Percentiles rank a stretch among this genome's conserved stretches.
These are phyloP conservation scores for Candida manassasensis DNA, from an alignment of 805 yeast genomes.

Conservation along the genomic window DNA sequence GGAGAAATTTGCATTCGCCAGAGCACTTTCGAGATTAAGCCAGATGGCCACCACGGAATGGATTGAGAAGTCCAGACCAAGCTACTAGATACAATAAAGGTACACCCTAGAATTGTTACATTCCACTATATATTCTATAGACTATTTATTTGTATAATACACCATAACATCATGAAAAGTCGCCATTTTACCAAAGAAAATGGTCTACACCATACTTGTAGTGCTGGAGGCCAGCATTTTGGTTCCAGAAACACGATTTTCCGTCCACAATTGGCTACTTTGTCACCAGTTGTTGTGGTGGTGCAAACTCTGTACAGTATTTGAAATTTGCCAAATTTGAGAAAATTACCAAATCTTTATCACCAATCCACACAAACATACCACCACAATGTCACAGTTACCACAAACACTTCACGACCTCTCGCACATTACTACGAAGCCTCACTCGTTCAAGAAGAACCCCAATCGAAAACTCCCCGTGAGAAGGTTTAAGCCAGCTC, in stretches of 20 bases:
- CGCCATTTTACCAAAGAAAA: no score
- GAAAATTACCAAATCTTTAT: no score
- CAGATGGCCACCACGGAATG: constrained; percentile 95
- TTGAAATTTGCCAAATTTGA: no score
- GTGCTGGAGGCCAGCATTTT: no score
- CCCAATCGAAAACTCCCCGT: constrained; percentile 47
- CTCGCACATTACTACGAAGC: constrained; percentile 28
- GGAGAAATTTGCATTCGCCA: constrained; percentile 93
- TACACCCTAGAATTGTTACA: neutral
- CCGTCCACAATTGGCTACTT: no score
- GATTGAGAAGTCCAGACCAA: constrained; percentile 49
- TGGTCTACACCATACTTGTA: no score
- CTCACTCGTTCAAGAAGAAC: constrained; percentile 54
- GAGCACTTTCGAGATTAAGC: constrained; percentile 84
- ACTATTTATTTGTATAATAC: constrained; percentile 1
- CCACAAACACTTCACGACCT: constrained; percentile 8
- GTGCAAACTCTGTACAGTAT: no score
- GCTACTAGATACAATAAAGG: neutral
- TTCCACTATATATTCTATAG: neutral
- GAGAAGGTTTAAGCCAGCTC: constrained; percentile 66
- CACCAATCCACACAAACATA: no score
- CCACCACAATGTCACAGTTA: constrained; percentile 3
- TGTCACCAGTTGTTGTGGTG: no score
- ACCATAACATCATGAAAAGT: constrained; percentile 3
- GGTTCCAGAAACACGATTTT: no score